Base-by-base conservation (phyloP, 2,329 filamentous ascomycete species). In the Cladorrhinum sp. region DNA sequence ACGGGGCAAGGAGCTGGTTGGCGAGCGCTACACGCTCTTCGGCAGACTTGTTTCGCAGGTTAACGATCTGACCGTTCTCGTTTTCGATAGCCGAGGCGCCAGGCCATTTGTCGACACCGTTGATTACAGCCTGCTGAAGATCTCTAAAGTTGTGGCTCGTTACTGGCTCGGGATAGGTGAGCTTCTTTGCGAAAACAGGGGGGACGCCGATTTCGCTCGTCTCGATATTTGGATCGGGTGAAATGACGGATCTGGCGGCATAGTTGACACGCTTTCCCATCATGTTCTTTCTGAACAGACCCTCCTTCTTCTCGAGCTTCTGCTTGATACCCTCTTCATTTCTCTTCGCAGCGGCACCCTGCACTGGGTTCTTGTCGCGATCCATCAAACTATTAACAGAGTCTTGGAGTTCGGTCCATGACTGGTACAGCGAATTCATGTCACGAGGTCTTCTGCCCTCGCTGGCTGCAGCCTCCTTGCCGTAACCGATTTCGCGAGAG, bases 191-290 rank as follows among this genome's bases (percentile, higher is more conserved):
- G 74, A 99, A 99, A 14, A 98, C 95, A n/a, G 94, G 91, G 18
- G 95, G 95, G 2, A 99, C 94, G 74, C 95, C 95, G 67, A 99
- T 98, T 76, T 99, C 95, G 74, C 96, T 98, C 18, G 95, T 98
- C 75, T 99, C 95, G 70, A 99, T 96, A 72, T 98, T 99, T 2
- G 95, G 95, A 72, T 99, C 95, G 0, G 95, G 95, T 9, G 94
- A 98, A 69, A 99, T 99, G 73, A 99, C 95, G 82, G 91, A 96
- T 74, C 95, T 89, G 39, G 95, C 95, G 55, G 95, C 95, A 73
- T 95, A 98, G 75, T 99, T 98, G 77, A 99, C 95, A 80, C 95
- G 92, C 81, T 99, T 99, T 63, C 95, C 95, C 95, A 99, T 99
- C 95, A 99, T 98, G 76, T 99, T 97, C 80, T 96, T 98, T 69